Conservation (phyloP, 2,329 filamentous ascomycete genomes). For the Harringtonia aguacate region DNA sequence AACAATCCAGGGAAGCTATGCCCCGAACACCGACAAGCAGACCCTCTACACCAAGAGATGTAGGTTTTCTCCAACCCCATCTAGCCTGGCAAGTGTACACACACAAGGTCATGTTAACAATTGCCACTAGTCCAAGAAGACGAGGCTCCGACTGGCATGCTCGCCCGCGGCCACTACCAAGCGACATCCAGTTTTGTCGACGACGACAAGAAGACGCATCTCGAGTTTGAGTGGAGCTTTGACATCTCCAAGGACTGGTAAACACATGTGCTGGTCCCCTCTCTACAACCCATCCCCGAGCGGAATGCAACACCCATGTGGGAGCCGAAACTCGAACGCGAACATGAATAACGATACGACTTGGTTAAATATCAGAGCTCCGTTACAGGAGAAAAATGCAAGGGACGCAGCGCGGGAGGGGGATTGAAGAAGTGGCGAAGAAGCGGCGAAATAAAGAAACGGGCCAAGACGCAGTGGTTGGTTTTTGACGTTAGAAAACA, state of each 20-base stretch:
- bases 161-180: conserved; percentile 82
- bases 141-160: conserved; percentile 83
- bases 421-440: neutral
- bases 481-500: no score
- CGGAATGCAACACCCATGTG: no score
- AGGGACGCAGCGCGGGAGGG: no score
- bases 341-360: conserved; percentile 4
- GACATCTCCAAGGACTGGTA: conserved; percentile 97
- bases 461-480: no score
- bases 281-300: no score
- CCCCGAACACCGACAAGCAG: conserved; percentile 83
- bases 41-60: conserved; percentile 83
- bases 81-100: no score
- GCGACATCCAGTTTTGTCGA: conserved; percentile 86
- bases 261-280: no score
- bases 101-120: neutral
- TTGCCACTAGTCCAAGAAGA: conserved; percentile 66
- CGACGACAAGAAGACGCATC: conserved; percentile 83
- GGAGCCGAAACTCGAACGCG: neutral
- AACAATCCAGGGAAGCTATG: conserved; percentile 67
- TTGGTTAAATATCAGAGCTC: no score
- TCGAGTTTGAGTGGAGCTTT: conserved; percentile 93
- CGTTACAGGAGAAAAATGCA: no score
- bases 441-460: neutral
- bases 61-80: conserved; percentile 35